phyloP scores from a whole-genome alignment of 805 yeast species.

The Yarrowia osloensis region DNA sequence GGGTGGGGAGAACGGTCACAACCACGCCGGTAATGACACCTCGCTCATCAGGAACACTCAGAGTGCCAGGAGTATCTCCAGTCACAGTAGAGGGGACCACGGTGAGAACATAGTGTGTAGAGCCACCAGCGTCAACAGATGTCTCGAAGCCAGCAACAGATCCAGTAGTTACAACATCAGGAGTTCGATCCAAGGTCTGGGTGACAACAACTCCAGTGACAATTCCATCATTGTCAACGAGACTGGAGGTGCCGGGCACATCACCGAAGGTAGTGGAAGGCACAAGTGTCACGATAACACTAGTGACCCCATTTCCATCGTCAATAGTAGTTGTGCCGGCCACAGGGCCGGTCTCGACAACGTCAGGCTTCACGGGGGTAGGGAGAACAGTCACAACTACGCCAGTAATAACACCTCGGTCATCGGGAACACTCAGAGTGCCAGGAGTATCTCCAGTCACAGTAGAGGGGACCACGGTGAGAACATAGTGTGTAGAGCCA shows the following conservation, averaged over 20 bases:
- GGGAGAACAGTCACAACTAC: not conserved
- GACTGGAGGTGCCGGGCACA: not conserved
- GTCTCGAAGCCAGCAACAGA: not conserved
- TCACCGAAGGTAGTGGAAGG: not conserved
- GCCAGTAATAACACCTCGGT: not conserved
- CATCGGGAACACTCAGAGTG: not conserved
- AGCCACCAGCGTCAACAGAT: not conserved
- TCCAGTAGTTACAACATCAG: not conserved
- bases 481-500: not conserved
- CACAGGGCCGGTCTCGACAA: not conserved
- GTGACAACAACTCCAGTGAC: not conserved
- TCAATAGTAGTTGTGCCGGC: too few species aligned
- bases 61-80: not conserved
- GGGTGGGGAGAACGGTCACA: not conserved
- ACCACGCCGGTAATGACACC: not conserved
- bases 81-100: not conserved
- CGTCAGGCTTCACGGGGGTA: not conserved
- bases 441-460: not conserved
- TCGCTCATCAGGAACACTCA: not conserved
- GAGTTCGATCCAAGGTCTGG: not conserved
- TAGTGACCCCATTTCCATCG: too few species aligned
- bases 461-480: not conserved
- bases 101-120: not conserved
- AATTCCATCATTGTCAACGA: not conserved
- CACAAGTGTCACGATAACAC: not conserved